phyloP scores from a whole-genome alignment of 768 basidiomycete genomes.

The Hydnomerulius pinastri region DNA sequence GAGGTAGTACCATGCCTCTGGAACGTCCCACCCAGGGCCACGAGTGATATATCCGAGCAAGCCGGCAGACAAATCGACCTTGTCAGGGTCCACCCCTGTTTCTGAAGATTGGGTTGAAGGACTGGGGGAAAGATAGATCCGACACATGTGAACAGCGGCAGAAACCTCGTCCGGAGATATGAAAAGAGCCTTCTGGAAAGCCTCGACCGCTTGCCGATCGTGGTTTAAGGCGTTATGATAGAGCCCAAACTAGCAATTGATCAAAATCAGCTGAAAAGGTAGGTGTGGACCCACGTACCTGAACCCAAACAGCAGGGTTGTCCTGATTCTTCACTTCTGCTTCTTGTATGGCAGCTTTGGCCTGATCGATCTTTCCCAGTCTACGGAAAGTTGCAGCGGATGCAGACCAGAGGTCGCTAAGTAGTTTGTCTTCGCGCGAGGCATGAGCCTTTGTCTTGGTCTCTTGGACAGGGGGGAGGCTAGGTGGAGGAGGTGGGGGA shows the following conservation, averaged over 20 bases:
- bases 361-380: slow-evolving; percentile 86
- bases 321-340: slow-evolving; percentile 87
- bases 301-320: slow-evolving; percentile 92
- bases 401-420: slow-evolving; percentile 91
- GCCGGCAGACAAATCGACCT: slow-evolving; percentile 82
- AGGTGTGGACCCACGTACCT: slow-evolving; percentile 51
- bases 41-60: slow-evolving; percentile 76
- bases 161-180: slow-evolving; percentile 78
- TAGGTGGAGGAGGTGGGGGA: slow-evolving; percentile 34
- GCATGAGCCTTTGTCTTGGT: slow-evolving; percentile 35
- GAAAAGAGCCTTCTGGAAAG: slow-evolving; percentile 88
- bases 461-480: slow-evolving; percentile 37
- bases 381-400: slow-evolving; percentile 93
- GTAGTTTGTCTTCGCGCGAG: slow-evolving; percentile 62
- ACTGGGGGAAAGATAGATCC: slow-evolving; percentile 60
- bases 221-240: slow-evolving; percentile 65
- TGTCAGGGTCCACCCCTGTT: slow-evolving; percentile 32
- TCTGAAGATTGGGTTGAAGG: slow-evolving; percentile 18
- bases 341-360: slow-evolving; percentile 89
- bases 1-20: slow-evolving; percentile 95
- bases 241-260: slow-evolving; percentile 61
- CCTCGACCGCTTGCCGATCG: slow-evolving; percentile 64
- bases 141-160: slow-evolving; percentile 76
- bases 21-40: slow-evolving; percentile 84
- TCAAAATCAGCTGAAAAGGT: neutral